Base-by-base conservation (phyloP, 805 yeast species). In the Grigorovia transvaalensis region DNA sequence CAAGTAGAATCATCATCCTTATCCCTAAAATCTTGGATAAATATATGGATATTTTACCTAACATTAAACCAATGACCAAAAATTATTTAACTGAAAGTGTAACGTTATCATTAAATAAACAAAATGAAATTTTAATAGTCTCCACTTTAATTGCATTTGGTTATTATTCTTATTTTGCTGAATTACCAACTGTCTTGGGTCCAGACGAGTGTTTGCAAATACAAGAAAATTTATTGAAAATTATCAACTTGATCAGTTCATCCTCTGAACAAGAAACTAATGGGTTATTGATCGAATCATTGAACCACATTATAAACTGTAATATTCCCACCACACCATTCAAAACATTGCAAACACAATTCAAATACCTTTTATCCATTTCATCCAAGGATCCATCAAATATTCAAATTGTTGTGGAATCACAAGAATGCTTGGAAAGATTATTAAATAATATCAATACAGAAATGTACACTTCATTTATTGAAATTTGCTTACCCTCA, bases 201-300 rank as follows among this genome's bases (percentile, higher is more conserved):
- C 40, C 53, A 6, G 54, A 51, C 15, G 46, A 51, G 8, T 57
- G 63, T 30, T 57, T 58, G 33, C 40, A 53, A 9, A 45, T 58
- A 9, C 68, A 65, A 53, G 47, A 51, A 7, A 55, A 56, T 2
- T 56, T 72, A 11, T 61, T 78, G 41, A 46, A 56, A 1, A 55
- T 79, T 0, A 73, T 82, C 11, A 60, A 64, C 2, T 64, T 74
- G 1, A 65, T 91, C 9, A 61, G 76, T 2, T 77, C 74, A 1
- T 84, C 79, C 1, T 78, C 93, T 0, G 85, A 81, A 46, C 96
- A 88, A 46, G 98, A 90, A 59, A 78, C 96, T 0, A 80, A 85
- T 40, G 78, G 89, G 1, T 74, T 85, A 47, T 66, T 90, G 44
- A 74, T 86, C 12, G 96, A 89, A 62, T 77, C 85, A 0, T 66